A percentile compares a stretch with the other conserved stretches of the same genome.
Conservation (phyloP, 257 asterid species). For the Misopates orontium region DNA sequence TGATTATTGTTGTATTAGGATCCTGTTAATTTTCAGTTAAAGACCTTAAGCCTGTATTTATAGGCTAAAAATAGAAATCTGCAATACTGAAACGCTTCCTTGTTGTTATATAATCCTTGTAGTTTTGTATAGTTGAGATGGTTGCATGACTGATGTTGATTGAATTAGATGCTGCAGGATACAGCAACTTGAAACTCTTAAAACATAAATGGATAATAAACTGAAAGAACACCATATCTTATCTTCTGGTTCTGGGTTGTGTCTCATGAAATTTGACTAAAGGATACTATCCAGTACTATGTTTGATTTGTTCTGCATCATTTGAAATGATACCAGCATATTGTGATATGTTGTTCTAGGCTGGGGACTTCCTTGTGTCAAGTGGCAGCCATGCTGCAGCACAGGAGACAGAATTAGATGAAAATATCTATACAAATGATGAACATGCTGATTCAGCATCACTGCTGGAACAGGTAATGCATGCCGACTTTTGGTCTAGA, state of each 20-base stretch:
- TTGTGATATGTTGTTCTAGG: slow-evolving; percentile 50
- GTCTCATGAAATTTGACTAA: neutral
- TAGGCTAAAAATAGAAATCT: no score
- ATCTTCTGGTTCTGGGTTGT: neutral
- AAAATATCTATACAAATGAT: slow-evolving; percentile 47
- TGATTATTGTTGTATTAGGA: no score
- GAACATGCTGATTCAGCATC: slow-evolving; percentile 63
- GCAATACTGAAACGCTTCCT: no score
- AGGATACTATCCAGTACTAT: slow-evolving; percentile 14
- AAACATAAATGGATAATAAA: slow-evolving; percentile 6
- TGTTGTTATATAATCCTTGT: no score
- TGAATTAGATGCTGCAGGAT: slow-evolving; percentile 21
- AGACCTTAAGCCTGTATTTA: no score
- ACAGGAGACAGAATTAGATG: slow-evolving; percentile 82
- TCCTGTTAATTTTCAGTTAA: no score
- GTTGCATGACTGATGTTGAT: neutral
- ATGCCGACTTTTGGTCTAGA: slow-evolving; percentile 23
- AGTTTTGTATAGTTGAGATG: slow-evolving; percentile 15
- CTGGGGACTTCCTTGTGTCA: slow-evolving; percentile 82
- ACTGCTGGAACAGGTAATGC: slow-evolving; percentile 77
- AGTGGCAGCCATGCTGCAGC: slow-evolving; percentile 58
- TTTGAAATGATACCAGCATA: neutral
- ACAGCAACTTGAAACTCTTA: slow-evolving; percentile 14
- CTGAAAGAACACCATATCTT: slow-evolving; percentile 2
- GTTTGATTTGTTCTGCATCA: slow-evolving; percentile 1